Conservation (phyloP, 768 basidiomycete genomes). For the Chiua virens region DNA sequence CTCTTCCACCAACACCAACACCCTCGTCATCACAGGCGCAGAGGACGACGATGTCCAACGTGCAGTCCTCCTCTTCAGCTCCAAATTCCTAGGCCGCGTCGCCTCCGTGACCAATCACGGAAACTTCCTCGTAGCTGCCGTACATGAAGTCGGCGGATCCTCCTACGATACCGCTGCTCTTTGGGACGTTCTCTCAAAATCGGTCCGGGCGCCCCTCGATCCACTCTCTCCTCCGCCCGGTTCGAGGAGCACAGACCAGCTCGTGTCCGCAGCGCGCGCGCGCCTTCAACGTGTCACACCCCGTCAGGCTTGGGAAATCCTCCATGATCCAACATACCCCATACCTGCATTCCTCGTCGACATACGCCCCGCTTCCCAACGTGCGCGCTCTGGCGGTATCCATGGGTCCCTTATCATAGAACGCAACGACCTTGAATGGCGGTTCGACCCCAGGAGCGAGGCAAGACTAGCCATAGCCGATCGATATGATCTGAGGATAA, state of each 20-base stretch:
- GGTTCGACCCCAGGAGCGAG: slow-evolving; percentile 68
- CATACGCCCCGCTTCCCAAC: slow-evolving; percentile 65
- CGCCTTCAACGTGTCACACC: slow-evolving; percentile 65
- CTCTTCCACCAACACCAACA: slow-evolving; percentile 32
- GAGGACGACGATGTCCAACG: slow-evolving; percentile 59
- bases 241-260: slow-evolving; percentile 55
- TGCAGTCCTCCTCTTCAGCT: slow-evolving; percentile 59
- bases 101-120: slow-evolving; percentile 37
- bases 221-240: slow-evolving; percentile 64
- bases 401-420: slow-evolving; percentile 72
- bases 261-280: slow-evolving; percentile 59
- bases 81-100: slow-evolving; percentile 71
- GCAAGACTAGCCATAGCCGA: slow-evolving; percentile 65
- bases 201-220: slow-evolving; percentile 56
- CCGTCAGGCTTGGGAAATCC: slow-evolving; percentile 57
- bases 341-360: slow-evolving; percentile 76
- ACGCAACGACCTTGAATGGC: slow-evolving; percentile 77
- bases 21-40: slow-evolving; percentile 60
- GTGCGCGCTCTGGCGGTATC: slow-evolving; percentile 57
- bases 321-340: slow-evolving; percentile 49
- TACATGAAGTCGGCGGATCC: slow-evolving; percentile 54
- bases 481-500: slow-evolving; percentile 71
- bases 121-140: slow-evolving; percentile 41
- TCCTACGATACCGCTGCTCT: slow-evolving; percentile 66
- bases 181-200: slow-evolving; percentile 70